Evolutionary conservation across 2,329 filamentous ascomycete species (phyloP).

Genomic region (Phoma sp.): DNA sequence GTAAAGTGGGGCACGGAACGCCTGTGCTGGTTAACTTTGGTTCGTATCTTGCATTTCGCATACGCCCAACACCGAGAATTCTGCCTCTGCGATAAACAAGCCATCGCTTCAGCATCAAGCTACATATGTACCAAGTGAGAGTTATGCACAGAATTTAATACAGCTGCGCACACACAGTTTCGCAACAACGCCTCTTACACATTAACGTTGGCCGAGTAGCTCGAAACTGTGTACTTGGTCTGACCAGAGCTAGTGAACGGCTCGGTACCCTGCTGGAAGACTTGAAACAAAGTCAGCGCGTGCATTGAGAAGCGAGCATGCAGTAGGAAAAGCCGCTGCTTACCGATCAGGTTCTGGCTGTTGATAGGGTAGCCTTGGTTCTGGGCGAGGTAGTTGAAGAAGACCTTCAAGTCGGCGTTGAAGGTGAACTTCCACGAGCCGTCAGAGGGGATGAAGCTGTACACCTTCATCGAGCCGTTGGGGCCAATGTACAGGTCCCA

Average conservation of each 20-base stretch:
- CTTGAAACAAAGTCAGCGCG: conserved; percentile 11
- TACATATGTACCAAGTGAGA: too few species aligned
- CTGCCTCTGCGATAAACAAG: too few species aligned
- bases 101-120: not conserved
- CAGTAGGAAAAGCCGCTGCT: conserved; percentile 8
- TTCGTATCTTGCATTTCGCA: not conserved
- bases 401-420: conserved; percentile 61
- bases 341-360: conserved; percentile 31
- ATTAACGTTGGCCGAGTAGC: not conserved
- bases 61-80: not conserved
- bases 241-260: conserved; percentile 27
- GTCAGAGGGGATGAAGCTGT: conserved; percentile 58
- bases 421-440: conserved; percentile 53
- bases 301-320: not conserved
- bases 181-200: not conserved
- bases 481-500: conserved; percentile 64
- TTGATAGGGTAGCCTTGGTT: conserved; percentile 51
- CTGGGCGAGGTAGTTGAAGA: conserved; percentile 60
- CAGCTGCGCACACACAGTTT: not conserved
- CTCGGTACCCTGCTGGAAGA: conserved; percentile 33
- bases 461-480: conserved; percentile 67
- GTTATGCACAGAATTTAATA: not conserved
- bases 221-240: conserved; percentile 28
- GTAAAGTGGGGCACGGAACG: too few species aligned
- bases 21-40: too few species aligned